Evolutionary conservation across 2,329 filamentous ascomycete species (phyloP).

Genomic region (Aspergillus pseudoglaucus): DNA sequence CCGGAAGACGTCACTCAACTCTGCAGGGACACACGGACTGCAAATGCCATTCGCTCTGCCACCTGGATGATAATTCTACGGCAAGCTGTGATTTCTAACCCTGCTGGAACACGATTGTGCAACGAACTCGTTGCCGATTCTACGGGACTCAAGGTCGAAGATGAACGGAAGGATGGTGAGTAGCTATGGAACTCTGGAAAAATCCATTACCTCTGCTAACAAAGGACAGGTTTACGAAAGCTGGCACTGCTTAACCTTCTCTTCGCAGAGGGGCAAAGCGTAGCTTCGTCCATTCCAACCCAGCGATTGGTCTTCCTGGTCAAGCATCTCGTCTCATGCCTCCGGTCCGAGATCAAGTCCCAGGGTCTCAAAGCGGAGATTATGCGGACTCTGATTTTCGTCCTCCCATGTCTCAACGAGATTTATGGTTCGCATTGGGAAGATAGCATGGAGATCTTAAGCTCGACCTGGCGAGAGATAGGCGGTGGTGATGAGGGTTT

Average conservation of each 20-base stretch:
- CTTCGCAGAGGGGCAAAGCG: constrained; percentile 42
- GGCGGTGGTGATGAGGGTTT: constrained; percentile 46
- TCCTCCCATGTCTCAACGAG: constrained; percentile 69
- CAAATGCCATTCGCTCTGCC: constrained; percentile 42
- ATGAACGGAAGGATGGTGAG: constrained; percentile 38
- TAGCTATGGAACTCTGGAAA: background rate
- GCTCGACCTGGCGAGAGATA: constrained; percentile 51
- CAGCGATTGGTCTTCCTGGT: constrained; percentile 76
- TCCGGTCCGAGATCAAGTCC: constrained; percentile 53
- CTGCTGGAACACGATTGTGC: constrained; percentile 46
- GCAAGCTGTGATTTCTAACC: constrained; percentile 43
- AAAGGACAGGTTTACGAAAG: constrained; percentile 38
- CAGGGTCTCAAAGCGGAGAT: constrained; percentile 32
- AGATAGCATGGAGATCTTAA: constrained; percentile 53
- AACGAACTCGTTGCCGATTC: constrained; percentile 56
- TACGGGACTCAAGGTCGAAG: constrained; percentile 47
- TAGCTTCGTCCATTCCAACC: constrained; percentile 42
- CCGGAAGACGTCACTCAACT: constrained; percentile 28
- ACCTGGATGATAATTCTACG: constrained; percentile 45
- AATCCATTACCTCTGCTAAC: constrained; percentile 9
- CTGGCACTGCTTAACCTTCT: constrained; percentile 52
- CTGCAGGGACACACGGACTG: constrained; percentile 28
- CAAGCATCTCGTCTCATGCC: constrained; percentile 68
- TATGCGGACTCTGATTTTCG: constrained; percentile 40
- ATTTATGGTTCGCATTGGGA: constrained; percentile 89